These are phyloP conservation scores for Phellinidium pouzarii DNA, from an alignment of 1,284 basidiomycete genomes.

Conservation along the genomic window DNA sequence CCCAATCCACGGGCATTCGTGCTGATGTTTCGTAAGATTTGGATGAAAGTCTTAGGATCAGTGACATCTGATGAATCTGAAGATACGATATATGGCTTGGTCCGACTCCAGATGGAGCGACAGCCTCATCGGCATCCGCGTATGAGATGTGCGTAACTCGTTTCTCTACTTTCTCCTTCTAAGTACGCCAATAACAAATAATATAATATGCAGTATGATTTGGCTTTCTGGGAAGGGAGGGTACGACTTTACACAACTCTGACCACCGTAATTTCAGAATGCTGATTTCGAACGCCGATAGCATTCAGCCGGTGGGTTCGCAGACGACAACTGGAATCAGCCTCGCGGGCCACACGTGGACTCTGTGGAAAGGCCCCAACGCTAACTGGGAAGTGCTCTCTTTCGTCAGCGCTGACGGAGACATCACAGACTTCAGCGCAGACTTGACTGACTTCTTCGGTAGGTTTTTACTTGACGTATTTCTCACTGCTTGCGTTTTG, in stretches of 20 bases:
- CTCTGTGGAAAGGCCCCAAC: slow-evolving; percentile 51
- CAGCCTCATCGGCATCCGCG: slow-evolving; percentile 42
- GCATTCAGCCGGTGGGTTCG: slow-evolving; percentile 50
- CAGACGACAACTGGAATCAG: slow-evolving; percentile 36
- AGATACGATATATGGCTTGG: slow-evolving; percentile 57
- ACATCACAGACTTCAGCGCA: slow-evolving; percentile 47
- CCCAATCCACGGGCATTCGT: slow-evolving; percentile 38
- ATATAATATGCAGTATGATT: slow-evolving; percentile 40
- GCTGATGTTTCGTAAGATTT: slow-evolving; percentile 47
- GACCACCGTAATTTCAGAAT: neutral
- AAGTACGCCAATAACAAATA: neutral
- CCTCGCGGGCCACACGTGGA: slow-evolving; percentile 47
- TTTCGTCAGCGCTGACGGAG: slow-evolving; percentile 42
- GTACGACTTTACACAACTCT: slow-evolving; percentile 27
- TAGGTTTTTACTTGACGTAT: slow-evolving; percentile 24
- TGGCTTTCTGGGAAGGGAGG: slow-evolving; percentile 56
- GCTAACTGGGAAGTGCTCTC: slow-evolving; percentile 50
- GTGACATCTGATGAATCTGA: neutral
- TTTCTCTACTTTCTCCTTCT: neutral
- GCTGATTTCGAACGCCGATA: slow-evolving; percentile 19
- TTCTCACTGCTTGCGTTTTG: neutral
- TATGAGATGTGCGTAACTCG: slow-evolving; percentile 45
- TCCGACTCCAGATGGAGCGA: slow-evolving; percentile 33
- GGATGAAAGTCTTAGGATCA: neutral
- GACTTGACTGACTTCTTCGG: slow-evolving; percentile 53